Conservation (phyloP, 306 rosid species). For the Clitoria ternatea region DNA sequence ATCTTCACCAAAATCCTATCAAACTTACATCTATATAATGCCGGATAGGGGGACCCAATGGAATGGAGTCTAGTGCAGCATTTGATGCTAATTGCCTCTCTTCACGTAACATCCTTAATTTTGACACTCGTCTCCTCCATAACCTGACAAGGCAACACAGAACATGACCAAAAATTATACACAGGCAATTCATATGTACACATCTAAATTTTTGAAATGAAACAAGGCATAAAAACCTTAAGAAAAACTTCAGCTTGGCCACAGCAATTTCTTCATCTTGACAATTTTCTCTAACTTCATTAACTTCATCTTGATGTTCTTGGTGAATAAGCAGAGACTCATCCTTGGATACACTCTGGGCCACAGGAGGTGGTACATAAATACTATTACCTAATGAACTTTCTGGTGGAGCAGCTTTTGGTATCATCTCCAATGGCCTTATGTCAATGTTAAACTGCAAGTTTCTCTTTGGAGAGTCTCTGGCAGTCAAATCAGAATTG, state of each 20-base stretch:
- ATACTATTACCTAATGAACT: constrained; percentile 27
- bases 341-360: constrained; percentile 36
- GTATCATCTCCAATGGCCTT: constrained; percentile 37
- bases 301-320: constrained; percentile 40
- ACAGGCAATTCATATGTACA: constrained; percentile 14
- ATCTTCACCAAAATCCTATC: constrained; percentile 1
- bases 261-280: constrained; percentile 57
- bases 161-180: constrained; percentile 14
- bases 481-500: constrained; percentile 30
- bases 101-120: constrained; percentile 58
- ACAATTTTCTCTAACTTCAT: constrained; percentile 32
- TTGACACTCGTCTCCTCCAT: constrained; percentile 76
- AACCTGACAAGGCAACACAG: constrained; percentile 45
- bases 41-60: constrained; percentile 79
- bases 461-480: constrained; percentile 38
- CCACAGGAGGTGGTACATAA: constrained; percentile 20
- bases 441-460: constrained; percentile 32
- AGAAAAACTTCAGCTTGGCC: constrained; percentile 77
- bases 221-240: constrained; percentile 55
- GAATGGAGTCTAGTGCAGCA: constrained; percentile 66
- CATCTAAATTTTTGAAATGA: constrained; percentile 5
- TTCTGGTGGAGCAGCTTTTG: constrained; percentile 42
- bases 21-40: constrained; percentile 58
- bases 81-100: constrained; percentile 68
- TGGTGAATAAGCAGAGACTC: constrained; percentile 35